Base-by-base conservation (phyloP, 2,329 filamentous ascomycete species). In the Pyrenophora seminiperda region DNA sequence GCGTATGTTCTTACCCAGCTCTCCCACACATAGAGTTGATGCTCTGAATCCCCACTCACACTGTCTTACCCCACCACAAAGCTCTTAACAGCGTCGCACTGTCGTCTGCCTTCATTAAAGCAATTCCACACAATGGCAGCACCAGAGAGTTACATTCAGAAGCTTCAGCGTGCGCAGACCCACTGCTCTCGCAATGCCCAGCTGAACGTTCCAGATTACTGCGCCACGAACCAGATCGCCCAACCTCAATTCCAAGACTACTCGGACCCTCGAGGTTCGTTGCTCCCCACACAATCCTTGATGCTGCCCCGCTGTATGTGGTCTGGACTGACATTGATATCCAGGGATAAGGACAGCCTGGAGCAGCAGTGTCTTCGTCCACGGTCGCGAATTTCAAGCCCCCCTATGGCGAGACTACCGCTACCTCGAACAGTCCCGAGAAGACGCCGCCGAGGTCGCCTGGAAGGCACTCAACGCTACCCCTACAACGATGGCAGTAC, bases 181-280 rank as follows among this genome's bases (percentile, higher is more conserved):
- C 46, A 14, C 24, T 38, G 22, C 41, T 30, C 36, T 22, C 27
- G 31, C 30, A 27, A 15, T 40, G 20, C 11, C 19, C 36, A 31
- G 59, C 63, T 59, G 55, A 56, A 42, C 19, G 17, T 50, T 27
- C 24, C 37, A 72, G 69, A 65, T 47, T 71, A 66, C 41, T 72
- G 69, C 56, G 61, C 61, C 31, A 58, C 60, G 18, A 66, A 72
- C 36, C 62, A 65, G 49, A 67, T 72, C 44, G 69, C 68, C 31
- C 67, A 69, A 48, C 68, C 68, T 34, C 69, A 70, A 38, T 72
- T 67, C 55, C 69, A 70, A 52, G 69, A 72, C 50, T 72, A 70
- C 55, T 70, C 67, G 24, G 69, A 72, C 45, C 69, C 69, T 44
- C 60, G 69, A 68, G 69, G 69, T 71, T 57, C 34, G 64, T 47